Conservation (phyloP, 371 early-diverging fungal genomes). For the Mucor velutinosus region DNA sequence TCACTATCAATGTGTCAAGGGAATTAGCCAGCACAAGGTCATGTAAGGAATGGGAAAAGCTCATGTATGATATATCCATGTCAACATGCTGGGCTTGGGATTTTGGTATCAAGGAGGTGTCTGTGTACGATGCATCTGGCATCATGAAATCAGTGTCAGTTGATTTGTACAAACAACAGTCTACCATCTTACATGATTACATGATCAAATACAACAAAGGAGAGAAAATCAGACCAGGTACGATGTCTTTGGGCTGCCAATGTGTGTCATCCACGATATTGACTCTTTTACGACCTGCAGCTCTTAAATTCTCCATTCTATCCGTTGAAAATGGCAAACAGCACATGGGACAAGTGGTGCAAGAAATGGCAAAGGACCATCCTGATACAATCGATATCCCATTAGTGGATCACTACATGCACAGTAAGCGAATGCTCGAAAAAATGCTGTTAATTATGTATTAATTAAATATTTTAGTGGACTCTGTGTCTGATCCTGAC, state of each 20-base stretch:
- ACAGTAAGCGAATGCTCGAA: slow-evolving; percentile 25
- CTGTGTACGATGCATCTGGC: slow-evolving; percentile 51
- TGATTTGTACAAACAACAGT: slow-evolving; percentile 42
- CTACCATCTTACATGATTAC: slow-evolving; percentile 36
- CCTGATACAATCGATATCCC: slow-evolving; percentile 32
- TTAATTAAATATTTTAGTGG: slow-evolving; percentile 3
- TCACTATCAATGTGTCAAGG: slow-evolving; percentile 37
- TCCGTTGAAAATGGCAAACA: slow-evolving; percentile 38
- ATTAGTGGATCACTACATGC: slow-evolving; percentile 36
- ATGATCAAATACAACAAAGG: slow-evolving; percentile 5
- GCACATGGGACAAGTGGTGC: slow-evolving; percentile 28
- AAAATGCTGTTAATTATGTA: not conserved
- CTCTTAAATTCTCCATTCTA: slow-evolving; percentile 35
- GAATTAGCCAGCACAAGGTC: slow-evolving; percentile 36
- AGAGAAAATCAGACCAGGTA: slow-evolving; percentile 9
- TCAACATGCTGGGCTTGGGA: slow-evolving; percentile 50
- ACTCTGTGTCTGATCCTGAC: slow-evolving; percentile 58
- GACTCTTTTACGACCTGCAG: slow-evolving; percentile 7
- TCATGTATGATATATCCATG: slow-evolving; percentile 38
- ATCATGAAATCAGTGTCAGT: slow-evolving; percentile 29
- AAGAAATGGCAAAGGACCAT: slow-evolving; percentile 21
- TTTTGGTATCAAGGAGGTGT: slow-evolving; percentile 41
- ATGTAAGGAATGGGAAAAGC: slow-evolving; percentile 31
- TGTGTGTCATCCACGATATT: not conserved
- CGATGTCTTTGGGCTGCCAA: not conserved